phyloP scores from a whole-genome alignment of 2,329 filamentous ascomycete genomes.

The Neospermospora avenae region DNA sequence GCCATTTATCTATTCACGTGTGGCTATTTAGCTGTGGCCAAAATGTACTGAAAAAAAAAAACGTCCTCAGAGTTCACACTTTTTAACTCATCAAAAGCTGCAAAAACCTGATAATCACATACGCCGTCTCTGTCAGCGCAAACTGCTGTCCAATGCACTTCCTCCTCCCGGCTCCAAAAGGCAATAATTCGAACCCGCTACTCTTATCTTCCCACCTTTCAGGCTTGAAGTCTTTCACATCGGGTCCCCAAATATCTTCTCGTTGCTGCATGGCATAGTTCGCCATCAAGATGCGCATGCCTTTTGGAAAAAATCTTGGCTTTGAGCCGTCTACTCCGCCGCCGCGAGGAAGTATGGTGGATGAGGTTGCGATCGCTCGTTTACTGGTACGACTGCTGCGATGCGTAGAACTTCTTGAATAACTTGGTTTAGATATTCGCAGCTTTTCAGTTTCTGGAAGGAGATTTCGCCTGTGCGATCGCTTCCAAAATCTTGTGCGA shows the following conservation, averaged over 20 bases:
- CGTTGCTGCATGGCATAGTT: constrained; percentile 38
- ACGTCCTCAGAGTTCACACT: constrained; percentile 17
- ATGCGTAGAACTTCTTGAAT: constrained; percentile 53
- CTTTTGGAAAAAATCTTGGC: constrained; percentile 30
- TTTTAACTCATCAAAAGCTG: constrained; percentile 35
- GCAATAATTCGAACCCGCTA: constrained; percentile 32
- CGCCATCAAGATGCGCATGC: constrained; percentile 19
- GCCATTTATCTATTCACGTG: no score
- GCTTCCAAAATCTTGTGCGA: constrained; percentile 38
- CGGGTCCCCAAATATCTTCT: constrained; percentile 39
- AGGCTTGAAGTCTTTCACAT: constrained; percentile 40
- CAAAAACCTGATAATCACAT: constrained; percentile 35
- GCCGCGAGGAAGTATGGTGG: constrained; percentile 37
- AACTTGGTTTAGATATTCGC: constrained; percentile 57
- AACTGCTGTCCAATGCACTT: constrained; percentile 38
- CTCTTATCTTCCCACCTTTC: constrained; percentile 39
- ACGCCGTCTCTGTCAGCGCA: constrained; percentile 37
- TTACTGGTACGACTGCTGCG: constrained; percentile 51
- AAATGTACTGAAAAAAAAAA: no score
- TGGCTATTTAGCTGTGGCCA: no score
- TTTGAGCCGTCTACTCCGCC: constrained; percentile 33
- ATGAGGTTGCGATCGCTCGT: constrained; percentile 46
- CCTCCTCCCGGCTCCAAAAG: constrained; percentile 37
- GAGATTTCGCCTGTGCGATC: constrained; percentile 37
- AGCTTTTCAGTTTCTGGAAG: constrained; percentile 50